These are phyloP conservation scores for Cladosporium austrohemisphaericum DNA, from an alignment of 2,329 filamentous ascomycete genomes.

Conservation along the genomic window DNA sequence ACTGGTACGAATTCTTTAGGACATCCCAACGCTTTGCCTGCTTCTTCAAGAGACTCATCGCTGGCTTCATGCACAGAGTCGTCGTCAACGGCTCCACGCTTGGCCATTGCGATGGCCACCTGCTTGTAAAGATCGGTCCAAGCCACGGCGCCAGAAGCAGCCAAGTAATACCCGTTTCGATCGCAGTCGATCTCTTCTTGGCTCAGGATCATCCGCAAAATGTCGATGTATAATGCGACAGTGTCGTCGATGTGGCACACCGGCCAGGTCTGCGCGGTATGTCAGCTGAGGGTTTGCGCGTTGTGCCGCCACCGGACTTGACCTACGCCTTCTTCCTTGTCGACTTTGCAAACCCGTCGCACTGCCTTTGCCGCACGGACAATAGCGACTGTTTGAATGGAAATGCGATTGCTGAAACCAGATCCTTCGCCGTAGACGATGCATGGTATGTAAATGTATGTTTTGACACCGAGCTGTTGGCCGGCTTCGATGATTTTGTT, in stretches of 20 bases:
- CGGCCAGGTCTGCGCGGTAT: slow-evolving; percentile 45
- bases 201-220: slow-evolving; percentile 45
- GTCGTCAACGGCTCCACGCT: slow-evolving; percentile 40
- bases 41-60: slow-evolving; percentile 36
- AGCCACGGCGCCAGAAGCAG: slow-evolving; percentile 45
- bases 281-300: no score
- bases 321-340: slow-evolving; percentile 29
- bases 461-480: slow-evolving; percentile 37
- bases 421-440: slow-evolving; percentile 51
- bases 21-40: slow-evolving; percentile 40
- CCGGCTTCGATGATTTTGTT: slow-evolving; percentile 14
- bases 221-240: slow-evolving; percentile 43
- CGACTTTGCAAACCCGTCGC: slow-evolving; percentile 42
- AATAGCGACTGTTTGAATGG: slow-evolving; percentile 50
- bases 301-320: slow-evolving; percentile 15
- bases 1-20: slow-evolving; percentile 38
- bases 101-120: slow-evolving; percentile 42
- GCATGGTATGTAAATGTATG: slow-evolving; percentile 54
- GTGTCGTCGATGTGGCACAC: slow-evolving; percentile 52
- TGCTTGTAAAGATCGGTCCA: slow-evolving; percentile 52
- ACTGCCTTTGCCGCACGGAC: slow-evolving; percentile 44
- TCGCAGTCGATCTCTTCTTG: slow-evolving; percentile 39
- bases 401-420: slow-evolving; percentile 50
- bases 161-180: slow-evolving; percentile 50
- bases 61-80: slow-evolving; percentile 37